These are phyloP conservation scores for Chrysopogon serrulatus DNA, from an alignment of 176 grass and related monocot genomes.

Conservation along the genomic window DNA sequence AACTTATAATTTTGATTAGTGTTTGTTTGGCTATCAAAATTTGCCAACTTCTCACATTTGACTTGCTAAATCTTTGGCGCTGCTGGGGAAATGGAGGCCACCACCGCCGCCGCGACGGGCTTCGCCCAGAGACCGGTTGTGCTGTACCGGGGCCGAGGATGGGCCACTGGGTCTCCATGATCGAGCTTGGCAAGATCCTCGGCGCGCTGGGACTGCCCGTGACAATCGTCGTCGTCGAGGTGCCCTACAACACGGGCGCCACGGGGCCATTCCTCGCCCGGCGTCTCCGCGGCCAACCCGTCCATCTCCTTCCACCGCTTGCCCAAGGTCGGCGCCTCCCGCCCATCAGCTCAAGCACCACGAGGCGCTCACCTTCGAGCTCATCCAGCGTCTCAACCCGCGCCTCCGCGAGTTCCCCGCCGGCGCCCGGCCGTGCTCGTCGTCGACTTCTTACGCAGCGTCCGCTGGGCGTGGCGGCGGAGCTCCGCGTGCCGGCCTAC, in stretches of 20 bases:
- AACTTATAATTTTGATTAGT: too few relatives aligned
- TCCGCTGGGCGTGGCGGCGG: constrained; percentile 29
- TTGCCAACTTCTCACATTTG: too few relatives aligned
- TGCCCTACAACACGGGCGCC: too few relatives aligned
- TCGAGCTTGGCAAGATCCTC: constrained; percentile 64
- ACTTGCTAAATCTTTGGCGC: too few relatives aligned
- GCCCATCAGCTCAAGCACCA: too few relatives aligned
- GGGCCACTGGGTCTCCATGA: constrained; percentile 75
- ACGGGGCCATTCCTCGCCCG: too few relatives aligned
- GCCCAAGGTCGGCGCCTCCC: too few relatives aligned
- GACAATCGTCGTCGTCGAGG: too few relatives aligned
- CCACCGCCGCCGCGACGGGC: neutral
- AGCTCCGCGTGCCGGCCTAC: constrained; percentile 46
- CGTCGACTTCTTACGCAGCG: constrained; percentile 48
- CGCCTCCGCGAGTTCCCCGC: constrained; percentile 31
- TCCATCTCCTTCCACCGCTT: too few relatives aligned
- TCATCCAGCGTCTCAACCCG: constrained; percentile 31
- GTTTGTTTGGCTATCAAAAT: too few relatives aligned
- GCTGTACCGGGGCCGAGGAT: constrained; percentile 56
- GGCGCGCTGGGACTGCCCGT: too few relatives aligned
- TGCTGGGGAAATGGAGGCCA: neutral
- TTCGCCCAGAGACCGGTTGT: constrained; percentile 22
- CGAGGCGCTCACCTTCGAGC: constrained; percentile 35
- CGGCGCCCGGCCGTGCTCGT: constrained; percentile 28
- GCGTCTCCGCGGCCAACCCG: too few relatives aligned